Percentiles rank a stretch among this genome's conserved stretches.
Conservation (phyloP, 2,329 filamentous ascomycete genomes). For the Escovopsis sp. region DNA sequence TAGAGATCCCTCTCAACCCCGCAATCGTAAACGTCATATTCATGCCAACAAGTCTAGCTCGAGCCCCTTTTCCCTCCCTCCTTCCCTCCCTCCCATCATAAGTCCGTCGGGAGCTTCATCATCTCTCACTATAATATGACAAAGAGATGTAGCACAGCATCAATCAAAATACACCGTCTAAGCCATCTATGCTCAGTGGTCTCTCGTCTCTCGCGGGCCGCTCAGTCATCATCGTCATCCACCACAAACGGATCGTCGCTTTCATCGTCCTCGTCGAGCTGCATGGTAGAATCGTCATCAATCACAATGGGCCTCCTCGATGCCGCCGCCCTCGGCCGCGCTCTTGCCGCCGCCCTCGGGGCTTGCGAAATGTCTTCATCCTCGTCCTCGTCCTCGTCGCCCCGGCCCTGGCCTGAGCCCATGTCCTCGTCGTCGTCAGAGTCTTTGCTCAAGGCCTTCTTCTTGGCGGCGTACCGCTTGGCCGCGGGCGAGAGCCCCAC, state of each 20-base stretch:
- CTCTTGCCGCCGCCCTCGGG: slow-evolving; percentile 21
- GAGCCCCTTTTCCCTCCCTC: too few species aligned
- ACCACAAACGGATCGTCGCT: slow-evolving; percentile 33
- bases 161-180: background rate
- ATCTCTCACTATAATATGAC: background rate
- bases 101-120: too few species aligned
- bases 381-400: slow-evolving; percentile 6
- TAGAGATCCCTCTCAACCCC: too few species aligned
- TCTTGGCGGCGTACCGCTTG: slow-evolving; percentile 47
- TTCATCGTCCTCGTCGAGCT: slow-evolving; percentile 19
- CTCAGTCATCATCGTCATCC: slow-evolving; percentile 26
- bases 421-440: slow-evolving; percentile 26
- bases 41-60: too few species aligned
- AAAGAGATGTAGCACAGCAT: background rate
- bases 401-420: slow-evolving; percentile 16
- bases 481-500: slow-evolving; percentile 49
- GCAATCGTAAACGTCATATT: too few species aligned
- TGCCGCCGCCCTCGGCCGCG: slow-evolving; percentile 31
- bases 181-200: background rate
- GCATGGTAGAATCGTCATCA: slow-evolving; percentile 23
- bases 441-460: slow-evolving; percentile 26
- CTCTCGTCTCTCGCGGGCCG: background rate
- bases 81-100: too few species aligned
- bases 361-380: slow-evolving; percentile 18
- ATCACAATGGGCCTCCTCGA: slow-evolving; percentile 19